phyloP scores from a whole-genome alignment of 73 alveolate genomes.

The Paramecium sonneborni region DNA sequence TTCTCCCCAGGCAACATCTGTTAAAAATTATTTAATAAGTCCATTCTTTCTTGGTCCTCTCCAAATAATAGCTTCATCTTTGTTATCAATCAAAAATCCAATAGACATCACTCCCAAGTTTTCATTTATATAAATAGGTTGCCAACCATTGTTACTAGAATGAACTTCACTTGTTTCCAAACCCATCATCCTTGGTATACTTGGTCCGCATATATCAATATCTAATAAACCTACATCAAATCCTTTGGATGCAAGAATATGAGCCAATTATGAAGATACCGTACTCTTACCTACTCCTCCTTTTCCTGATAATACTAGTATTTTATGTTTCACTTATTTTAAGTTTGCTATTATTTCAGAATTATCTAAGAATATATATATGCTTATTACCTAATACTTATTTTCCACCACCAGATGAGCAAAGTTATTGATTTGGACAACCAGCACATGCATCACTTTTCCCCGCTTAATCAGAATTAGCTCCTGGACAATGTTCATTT shows the following conservation, averaged over 20 bases:
- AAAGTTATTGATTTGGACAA: slow-evolving; percentile 89
- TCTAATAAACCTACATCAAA: slow-evolving; percentile 94
- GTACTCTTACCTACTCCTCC: slow-evolving; percentile 99
- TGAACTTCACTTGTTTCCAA: slow-evolving; percentile 93
- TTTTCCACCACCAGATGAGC: slow-evolving; percentile 70
- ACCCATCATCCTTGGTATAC: slow-evolving; percentile 97
- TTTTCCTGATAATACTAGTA: slow-evolving; percentile 96
- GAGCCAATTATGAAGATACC: slow-evolving; percentile 96
- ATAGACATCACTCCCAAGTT: slow-evolving; percentile 99
- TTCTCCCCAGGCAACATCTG: slow-evolving; percentile 99
- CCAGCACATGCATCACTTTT: slow-evolving; percentile 91
- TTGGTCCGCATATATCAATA: slow-evolving; percentile 99
- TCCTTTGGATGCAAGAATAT: slow-evolving; percentile 79
- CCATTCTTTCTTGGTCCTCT: slow-evolving; percentile 96
- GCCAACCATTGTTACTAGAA: slow-evolving; percentile 95
- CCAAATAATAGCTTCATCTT: slow-evolving; percentile 89
- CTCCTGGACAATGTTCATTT: slow-evolving; percentile 82
- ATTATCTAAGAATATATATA: slow-evolving; percentile 72
- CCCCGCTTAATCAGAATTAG: slow-evolving; percentile 81
- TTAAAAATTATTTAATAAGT: slow-evolving; percentile 97
- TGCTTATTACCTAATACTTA: slow-evolving; percentile 4
- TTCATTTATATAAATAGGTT: slow-evolving; percentile 98
- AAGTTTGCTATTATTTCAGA: slow-evolving; percentile 83
- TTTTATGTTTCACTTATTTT: slow-evolving; percentile 83
- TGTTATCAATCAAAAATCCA: slow-evolving; percentile 85